Evolutionary conservation across 139 green algal genomes (phyloP).

Genomic region (Volvox africanus): DNA sequence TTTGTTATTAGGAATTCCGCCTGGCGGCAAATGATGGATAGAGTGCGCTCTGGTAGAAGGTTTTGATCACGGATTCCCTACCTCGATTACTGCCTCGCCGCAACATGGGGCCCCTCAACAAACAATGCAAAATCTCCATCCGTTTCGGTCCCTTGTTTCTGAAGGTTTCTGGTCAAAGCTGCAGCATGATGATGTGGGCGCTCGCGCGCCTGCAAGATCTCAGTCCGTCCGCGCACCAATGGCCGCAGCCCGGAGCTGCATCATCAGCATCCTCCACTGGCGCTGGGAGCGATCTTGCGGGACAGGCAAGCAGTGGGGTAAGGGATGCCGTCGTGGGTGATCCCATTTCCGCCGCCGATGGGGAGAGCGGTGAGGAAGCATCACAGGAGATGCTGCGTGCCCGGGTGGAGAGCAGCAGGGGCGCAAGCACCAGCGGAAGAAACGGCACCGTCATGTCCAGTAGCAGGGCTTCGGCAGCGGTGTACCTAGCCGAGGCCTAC

Average conservation of each 20-base stretch:
- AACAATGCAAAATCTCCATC: neutral
- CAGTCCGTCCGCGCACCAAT: neutral
- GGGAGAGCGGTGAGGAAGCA: too few species aligned
- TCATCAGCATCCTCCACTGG: neutral
- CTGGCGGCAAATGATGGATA: too few species aligned
- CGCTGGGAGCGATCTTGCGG: too few species aligned
- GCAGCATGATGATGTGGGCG: conserved; percentile 36
- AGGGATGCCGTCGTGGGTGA: too few species aligned
- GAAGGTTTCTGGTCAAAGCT: conserved; percentile 35
- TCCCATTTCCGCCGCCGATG: too few species aligned
- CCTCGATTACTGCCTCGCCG: too few species aligned
- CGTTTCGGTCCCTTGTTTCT: neutral
- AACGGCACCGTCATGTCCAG: neutral
- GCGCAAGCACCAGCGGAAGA: conserved; percentile 10
- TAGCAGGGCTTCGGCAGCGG: neutral
- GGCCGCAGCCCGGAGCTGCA: neutral
- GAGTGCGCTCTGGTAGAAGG: too few species aligned
- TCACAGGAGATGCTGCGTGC: neutral
- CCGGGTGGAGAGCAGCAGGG: neutral
- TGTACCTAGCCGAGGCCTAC: neutral
- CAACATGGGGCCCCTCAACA: too few species aligned
- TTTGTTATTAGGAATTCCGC: neutral
- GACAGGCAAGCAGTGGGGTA: too few species aligned
- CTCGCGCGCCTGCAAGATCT: neutral
- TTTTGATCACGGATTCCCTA: too few species aligned